These are phyloP conservation scores for Globisporangium nagaii DNA, from an alignment of 352 stramenopile species.

Conservation along the genomic window DNA sequence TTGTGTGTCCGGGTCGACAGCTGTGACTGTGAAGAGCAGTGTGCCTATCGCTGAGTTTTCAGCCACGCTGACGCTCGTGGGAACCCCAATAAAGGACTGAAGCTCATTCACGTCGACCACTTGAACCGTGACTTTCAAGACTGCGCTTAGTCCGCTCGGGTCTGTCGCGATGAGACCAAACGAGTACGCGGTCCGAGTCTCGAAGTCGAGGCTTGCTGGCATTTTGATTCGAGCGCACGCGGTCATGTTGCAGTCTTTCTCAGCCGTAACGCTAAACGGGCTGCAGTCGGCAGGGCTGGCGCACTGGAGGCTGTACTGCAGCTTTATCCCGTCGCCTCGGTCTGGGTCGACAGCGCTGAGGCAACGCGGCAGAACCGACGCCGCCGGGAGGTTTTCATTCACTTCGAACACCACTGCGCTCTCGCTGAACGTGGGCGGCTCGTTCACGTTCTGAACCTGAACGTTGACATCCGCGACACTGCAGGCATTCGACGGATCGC, in stretches of 20 bases:
- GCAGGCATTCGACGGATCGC: constrained; percentile 48
- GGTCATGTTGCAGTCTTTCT: constrained; percentile 27
- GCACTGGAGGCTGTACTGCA: constrained; percentile 41
- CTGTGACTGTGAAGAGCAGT: constrained; percentile 22
- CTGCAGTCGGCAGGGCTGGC: constrained; percentile 20
- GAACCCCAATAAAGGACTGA: constrained; percentile 30
- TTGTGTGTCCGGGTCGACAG: constrained; percentile 32
- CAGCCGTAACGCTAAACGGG: constrained; percentile 28
- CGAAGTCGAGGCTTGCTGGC: constrained; percentile 30
- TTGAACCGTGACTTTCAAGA: constrained; percentile 21
- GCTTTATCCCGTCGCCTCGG: constrained; percentile 24
- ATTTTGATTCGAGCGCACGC: constrained; percentile 38
- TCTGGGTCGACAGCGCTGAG: constrained; percentile 37
- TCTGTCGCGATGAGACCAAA: constrained; percentile 34
- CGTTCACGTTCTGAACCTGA: constrained; percentile 46
- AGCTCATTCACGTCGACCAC: constrained; percentile 51
- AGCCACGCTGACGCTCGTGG: constrained; percentile 14
- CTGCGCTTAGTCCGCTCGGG: constrained; percentile 13
- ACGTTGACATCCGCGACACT: constrained; percentile 34
- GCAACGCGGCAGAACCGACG: constrained; percentile 21
- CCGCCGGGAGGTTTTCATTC: constrained; percentile 23
- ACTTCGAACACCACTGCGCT: constrained; percentile 25
- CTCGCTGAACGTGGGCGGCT: constrained; percentile 34
- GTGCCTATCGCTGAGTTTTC: constrained; percentile 26
- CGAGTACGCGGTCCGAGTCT: constrained; percentile 28